Base-by-base conservation (phyloP, 805 yeast genomes). In the Spathaspora girioi region DNA sequence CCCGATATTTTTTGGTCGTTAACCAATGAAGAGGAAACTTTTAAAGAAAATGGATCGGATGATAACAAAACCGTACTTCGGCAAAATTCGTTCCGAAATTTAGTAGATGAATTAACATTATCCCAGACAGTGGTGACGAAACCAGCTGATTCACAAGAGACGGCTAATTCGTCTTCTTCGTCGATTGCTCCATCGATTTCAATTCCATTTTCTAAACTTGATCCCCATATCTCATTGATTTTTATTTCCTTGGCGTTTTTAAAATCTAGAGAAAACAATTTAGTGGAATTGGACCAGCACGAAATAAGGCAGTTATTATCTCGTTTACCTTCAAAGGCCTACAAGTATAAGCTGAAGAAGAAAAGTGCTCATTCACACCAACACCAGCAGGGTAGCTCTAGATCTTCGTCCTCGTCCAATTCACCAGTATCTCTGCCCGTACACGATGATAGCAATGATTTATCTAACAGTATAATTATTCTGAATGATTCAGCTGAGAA, bases 261-360 rank as follows among this genome's bases (percentile, higher is more conserved):
- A 56, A 89, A 89, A 66, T 84, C 93, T 48, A 86, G 86, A 66
- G 92, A 87, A 59, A 82, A 82, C 58, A 82, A 87, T 40, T 75
- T 92, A 50, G 77, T 89, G 56, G 97, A 92, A 64, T 83, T 91
- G 56, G 98, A 92, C 61, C 96, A 89, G 64, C 84, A 88, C 56
- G 98, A 92, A 68, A 89, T 90, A 44, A 76, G 91, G 38, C 96
- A 91, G 63, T 83, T 83, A 56, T 75, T 92, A 54, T 81, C 82
- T 54, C 79, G 84, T 38, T 62, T 79, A 45, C 81, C 84, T 1
- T 75, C 83, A 12, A 73, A 73, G 53, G 68, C 74, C 14, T 67
- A 71, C 64, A 65, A 61, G 32, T 52, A 51, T 26, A 57, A 56
- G 23, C 54, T 54, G 40, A 52, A 55, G 45, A 49, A 54, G 35